phyloP scores from a whole-genome alignment of 1,284 basidiomycete genomes.

The Quambalaria eucalypti region DNA sequence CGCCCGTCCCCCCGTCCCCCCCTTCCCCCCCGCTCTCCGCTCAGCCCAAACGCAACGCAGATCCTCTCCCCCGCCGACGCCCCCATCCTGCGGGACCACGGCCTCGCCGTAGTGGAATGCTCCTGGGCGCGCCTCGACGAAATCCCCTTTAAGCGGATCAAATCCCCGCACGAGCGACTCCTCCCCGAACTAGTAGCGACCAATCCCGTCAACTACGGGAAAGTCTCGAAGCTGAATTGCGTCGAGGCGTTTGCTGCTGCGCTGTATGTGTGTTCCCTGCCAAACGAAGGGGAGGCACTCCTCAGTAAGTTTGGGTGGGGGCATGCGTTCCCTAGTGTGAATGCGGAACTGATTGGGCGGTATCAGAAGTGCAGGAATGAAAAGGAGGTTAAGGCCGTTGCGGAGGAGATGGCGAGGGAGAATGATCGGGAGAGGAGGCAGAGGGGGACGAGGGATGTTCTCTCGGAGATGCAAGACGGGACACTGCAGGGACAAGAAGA shows the following conservation, averaged over 20 bases:
- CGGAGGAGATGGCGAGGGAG: not conserved
- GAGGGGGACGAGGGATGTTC: not conserved
- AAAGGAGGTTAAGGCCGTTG: not conserved
- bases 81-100: slow-evolving; percentile 65
- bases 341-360: not conserved
- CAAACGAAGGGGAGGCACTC: not conserved
- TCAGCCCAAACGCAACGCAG: slow-evolving; percentile 76
- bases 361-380: not conserved
- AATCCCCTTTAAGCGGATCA: slow-evolving; percentile 85
- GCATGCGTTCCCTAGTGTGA: not conserved
- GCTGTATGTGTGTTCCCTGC: not conserved
- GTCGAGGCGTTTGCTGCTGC: slow-evolving; percentile 27
- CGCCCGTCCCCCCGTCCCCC: no score
- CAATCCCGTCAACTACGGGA: slow-evolving; percentile 44
- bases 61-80: slow-evolving; percentile 75
- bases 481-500: no score
- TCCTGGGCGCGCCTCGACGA: slow-evolving; percentile 93
- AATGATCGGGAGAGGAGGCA: not conserved
- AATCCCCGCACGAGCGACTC: slow-evolving; percentile 81
- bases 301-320: not conserved
- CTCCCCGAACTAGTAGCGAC: slow-evolving; percentile 43
- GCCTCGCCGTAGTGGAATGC: slow-evolving; percentile 91
- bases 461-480: not conserved
- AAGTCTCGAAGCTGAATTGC: slow-evolving; percentile 43
- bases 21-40: not conserved